These are phyloP conservation scores for Botrytis galanthina DNA, from an alignment of 2,329 filamentous ascomycete genomes.

Conservation along the genomic window DNA sequence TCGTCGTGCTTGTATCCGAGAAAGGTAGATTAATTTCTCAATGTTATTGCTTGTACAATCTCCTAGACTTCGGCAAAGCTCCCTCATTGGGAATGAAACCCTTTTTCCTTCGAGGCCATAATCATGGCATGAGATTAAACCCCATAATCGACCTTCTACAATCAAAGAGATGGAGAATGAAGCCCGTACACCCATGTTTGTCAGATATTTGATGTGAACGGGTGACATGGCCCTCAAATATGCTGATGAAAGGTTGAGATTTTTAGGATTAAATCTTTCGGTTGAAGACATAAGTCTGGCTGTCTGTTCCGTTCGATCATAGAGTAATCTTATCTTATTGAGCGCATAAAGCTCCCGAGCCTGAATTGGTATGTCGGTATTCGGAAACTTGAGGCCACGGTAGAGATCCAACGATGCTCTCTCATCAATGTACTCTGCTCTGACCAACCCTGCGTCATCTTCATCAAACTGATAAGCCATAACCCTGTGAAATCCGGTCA, in stretches of 20 bases:
- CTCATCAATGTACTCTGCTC: constrained; percentile 82
- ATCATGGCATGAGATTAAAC: constrained; percentile 79
- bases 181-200: constrained; percentile 83
- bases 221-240: constrained; percentile 88
- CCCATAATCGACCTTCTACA: constrained; percentile 82
- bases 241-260: constrained; percentile 69
- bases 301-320: constrained; percentile 77
- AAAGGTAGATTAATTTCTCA: constrained; percentile 24
- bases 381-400: constrained; percentile 84
- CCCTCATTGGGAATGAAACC: constrained; percentile 45
- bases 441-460: constrained; percentile 78
- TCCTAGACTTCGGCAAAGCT: constrained; percentile 69
- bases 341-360: constrained; percentile 82
- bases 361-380: constrained; percentile 82
- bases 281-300: constrained; percentile 79
- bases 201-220: constrained; percentile 82
- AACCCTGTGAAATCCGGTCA: constrained; percentile 87
- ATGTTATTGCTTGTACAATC: constrained; percentile 53
- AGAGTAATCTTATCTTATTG: constrained; percentile 84
- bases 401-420: constrained; percentile 79
- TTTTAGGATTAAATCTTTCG: constrained; percentile 66
- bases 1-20: constrained; percentile 24
- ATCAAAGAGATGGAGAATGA: constrained; percentile 95
- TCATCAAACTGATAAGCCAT: constrained; percentile 92
- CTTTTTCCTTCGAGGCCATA: constrained; percentile 67